Conservation (phyloP, 2,329 filamentous ascomycete genomes). For the Trichoderma aggressivum region DNA sequence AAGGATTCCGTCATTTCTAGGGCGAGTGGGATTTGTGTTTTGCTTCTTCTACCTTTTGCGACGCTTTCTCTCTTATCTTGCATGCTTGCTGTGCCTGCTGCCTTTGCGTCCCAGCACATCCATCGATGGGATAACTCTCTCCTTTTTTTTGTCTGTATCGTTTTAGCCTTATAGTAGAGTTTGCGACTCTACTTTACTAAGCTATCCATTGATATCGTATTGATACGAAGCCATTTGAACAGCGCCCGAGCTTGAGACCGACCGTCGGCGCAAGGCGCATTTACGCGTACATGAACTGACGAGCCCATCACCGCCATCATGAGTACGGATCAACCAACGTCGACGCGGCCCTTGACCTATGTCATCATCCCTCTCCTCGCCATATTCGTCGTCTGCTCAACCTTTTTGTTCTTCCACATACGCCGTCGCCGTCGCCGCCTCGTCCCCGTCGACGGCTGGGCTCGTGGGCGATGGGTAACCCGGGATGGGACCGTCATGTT, state of each 20-base stretch:
- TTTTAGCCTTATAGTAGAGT: background rate
- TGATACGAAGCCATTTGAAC: background rate
- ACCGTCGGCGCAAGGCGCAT: background rate
- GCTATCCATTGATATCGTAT: background rate
- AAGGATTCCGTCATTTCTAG: background rate
- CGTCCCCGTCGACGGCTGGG: conserved; percentile 17
- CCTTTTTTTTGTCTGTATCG: background rate
- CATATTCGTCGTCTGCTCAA: conserved; percentile 39
- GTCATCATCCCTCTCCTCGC: conserved; percentile 50
- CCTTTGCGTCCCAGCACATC: background rate
- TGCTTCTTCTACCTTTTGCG: background rate
- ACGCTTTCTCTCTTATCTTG: background rate
- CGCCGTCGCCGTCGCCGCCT: conserved; percentile 32
- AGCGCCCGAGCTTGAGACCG: background rate
- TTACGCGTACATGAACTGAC: background rate
- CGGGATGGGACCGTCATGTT: conserved; percentile 27
- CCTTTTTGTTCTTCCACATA: conserved; percentile 42
- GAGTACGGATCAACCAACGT: conserved; percentile 28
- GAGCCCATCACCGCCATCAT: background rate
- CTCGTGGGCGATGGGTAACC: conserved; percentile 18
- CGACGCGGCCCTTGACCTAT: conserved; percentile 54
- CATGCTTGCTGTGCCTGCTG: background rate
- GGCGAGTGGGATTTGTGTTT: background rate
- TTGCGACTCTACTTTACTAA: background rate
- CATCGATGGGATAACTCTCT: background rate